Conservation (phyloP, 805 yeast genomes). For the Vanderwaltozyma polyspora region DNA sequence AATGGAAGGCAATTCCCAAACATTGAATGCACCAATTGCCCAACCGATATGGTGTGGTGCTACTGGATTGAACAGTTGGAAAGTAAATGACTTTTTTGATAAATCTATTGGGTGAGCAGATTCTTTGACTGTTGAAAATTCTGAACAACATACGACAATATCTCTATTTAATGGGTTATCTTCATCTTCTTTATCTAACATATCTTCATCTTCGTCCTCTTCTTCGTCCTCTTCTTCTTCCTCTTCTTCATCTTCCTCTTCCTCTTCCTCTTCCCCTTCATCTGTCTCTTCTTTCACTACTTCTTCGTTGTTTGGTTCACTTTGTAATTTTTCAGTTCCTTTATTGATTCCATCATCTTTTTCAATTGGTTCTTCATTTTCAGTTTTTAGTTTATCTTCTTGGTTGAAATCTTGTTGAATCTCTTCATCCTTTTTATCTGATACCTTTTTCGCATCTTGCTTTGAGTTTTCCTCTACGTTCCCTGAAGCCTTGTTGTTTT, state of each 20-base stretch:
- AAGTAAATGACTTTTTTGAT: conserved; percentile 62
- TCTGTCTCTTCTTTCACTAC: neutral
- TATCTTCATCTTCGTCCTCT: conserved; percentile 21
- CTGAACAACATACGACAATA: conserved; percentile 59
- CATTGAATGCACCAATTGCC: conserved; percentile 82
- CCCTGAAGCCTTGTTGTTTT: too few species aligned
- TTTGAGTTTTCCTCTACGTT: too few species aligned
- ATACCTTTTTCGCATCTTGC: too few species aligned
- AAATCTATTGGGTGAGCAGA: conserved; percentile 65
- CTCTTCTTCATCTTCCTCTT: conserved; percentile 10
- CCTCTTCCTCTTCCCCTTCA: neutral
- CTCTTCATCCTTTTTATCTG: neutral
- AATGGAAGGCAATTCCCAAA: conserved; percentile 27
- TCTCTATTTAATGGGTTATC: conserved; percentile 31
- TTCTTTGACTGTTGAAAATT: conserved; percentile 52
- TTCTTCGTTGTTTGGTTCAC: conserved; percentile 1
- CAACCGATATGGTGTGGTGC: conserved; percentile 93
- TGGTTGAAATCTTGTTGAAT: neutral
- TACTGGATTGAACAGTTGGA: conserved; percentile 69
- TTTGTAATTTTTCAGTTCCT: neutral
- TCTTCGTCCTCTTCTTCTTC: conserved; percentile 26
- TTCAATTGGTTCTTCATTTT: neutral
- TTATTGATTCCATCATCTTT: neutral
- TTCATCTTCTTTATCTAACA: conserved; percentile 21
- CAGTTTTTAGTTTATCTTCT: neutral